Base-by-base conservation (phyloP, 2,329 filamentous ascomycete genomes). In the Lachnellula occidentalis region DNA sequence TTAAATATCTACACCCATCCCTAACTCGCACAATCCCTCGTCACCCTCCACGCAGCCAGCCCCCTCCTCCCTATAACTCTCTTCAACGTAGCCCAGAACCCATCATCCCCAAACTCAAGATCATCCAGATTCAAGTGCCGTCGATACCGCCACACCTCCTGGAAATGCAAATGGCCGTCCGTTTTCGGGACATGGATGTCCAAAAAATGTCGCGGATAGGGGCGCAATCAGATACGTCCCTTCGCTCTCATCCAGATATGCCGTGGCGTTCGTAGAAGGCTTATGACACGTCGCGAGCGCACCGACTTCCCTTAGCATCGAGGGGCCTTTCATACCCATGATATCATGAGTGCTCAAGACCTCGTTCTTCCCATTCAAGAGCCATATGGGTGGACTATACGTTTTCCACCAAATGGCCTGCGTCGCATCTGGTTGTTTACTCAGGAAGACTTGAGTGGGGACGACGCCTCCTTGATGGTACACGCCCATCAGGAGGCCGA, bases 381-480 rank as follows among this genome's bases (percentile, higher is more conserved):
- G 77, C 87, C 88, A 92, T 36, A 87, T 85, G 0, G 88, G 88
- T 17, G 88, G 88, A 67, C 85, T 88, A 67, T 92, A 92, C 1
- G 88, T 92, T 69, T 91, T 92, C 88, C 88, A 92, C 88, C 88
- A 92, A 49, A 70, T 59, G 3, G 85, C 86, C 34, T 86, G 78
- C 1, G 83, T 84, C 8, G 87, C 82, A 59, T 87, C 85, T 60
- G 58, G 58, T 53, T 88, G 84, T 52, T 80, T 81, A 65, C 83
- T 87, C 66, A 92, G 77, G 67, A 89, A 89, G 0, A 87, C 82
- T 65, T 92, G 88, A 6, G 82, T 83, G 0, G 88, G 86, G 1
- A 92, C 78, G 24, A 92, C 81, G 43, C 88, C 88, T 27, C 86
- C 88, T 71, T 92, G 88, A 69, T 92, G 88, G 66, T 90, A 92